A percentile compares a stretch with the other conserved stretches of the same genome.
Conservation (phyloP, 805 yeast genomes). For the Kodamaea jinghongensis region DNA sequence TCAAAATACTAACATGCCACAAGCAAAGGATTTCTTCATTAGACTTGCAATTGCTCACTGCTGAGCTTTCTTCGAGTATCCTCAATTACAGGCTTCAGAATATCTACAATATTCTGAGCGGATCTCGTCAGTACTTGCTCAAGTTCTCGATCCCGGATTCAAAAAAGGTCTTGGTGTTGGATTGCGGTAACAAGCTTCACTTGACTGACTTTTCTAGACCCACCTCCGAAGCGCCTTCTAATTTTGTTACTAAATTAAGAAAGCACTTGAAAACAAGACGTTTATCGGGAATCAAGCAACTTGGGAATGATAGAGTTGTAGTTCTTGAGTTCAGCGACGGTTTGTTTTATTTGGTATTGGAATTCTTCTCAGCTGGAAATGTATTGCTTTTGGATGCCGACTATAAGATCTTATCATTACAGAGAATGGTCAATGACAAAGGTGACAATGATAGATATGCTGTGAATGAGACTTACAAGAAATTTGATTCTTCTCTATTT, state of each 20-base stretch:
- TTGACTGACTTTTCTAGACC: constrained; percentile 78
- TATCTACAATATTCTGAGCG: constrained; percentile 74
- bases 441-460: constrained; percentile 63
- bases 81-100: constrained; percentile 74
- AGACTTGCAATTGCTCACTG: constrained; percentile 69
- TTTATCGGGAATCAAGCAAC: constrained; percentile 67
- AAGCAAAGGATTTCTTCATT: constrained; percentile 85
- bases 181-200: constrained; percentile 83
- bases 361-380: constrained; percentile 95
- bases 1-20: constrained; percentile 3
- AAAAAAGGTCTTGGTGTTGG: constrained; percentile 70
- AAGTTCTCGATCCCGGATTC: constrained; percentile 84
- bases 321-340: constrained; percentile 88
- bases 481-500: constrained; percentile 57
- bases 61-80: constrained; percentile 59
- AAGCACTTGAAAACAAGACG: constrained; percentile 83
- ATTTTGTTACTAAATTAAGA: constrained; percentile 80
- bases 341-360: constrained; percentile 69
- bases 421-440: constrained; percentile 74
- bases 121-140: constrained; percentile 68
- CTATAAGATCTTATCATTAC: constrained; percentile 64
- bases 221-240: constrained; percentile 77
- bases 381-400: constrained; percentile 72
- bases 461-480: constrained; percentile 67
- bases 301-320: constrained; percentile 77